A percentile compares a stretch with the other conserved stretches of the same genome.
Evolutionary conservation across 495 filamentous ascomycete species (phyloP).

Genomic region (Sphaerosporella brunnea): DNA sequence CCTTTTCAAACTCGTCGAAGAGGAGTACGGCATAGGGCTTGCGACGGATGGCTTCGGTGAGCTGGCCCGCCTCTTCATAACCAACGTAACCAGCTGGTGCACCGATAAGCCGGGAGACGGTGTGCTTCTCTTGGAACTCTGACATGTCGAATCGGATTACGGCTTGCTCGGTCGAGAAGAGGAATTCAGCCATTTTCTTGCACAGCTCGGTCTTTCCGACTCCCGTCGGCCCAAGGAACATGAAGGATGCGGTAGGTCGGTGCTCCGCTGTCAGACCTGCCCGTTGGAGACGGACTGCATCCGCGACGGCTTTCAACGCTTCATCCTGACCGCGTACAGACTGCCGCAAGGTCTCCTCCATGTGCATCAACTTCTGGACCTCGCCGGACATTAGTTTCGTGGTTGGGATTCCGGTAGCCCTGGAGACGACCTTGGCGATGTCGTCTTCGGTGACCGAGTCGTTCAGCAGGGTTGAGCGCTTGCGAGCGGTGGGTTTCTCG

Average conservation of each 20-base stretch:
- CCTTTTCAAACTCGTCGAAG: conserved; percentile 97
- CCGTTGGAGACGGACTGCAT: conserved; percentile 85
- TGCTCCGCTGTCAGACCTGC: conserved; percentile 85
- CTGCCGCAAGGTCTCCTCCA: conserved; percentile 78
- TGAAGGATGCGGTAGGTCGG: conserved; percentile 79
- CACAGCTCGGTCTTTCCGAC: conserved; percentile 95
- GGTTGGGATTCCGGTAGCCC: conserved; percentile 80
- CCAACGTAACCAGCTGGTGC: conserved; percentile 87
- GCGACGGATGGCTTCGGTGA: conserved; percentile 84
- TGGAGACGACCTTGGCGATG: conserved; percentile 78
- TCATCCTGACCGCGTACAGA: conserved; percentile 88
- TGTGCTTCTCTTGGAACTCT: conserved; percentile 96
- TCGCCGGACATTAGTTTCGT: conserved; percentile 83
- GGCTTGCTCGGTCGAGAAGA: conserved; percentile 80
- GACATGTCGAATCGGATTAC: conserved; percentile 94
- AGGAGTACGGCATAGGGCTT: conserved; percentile 92
- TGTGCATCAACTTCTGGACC: conserved; percentile 75
- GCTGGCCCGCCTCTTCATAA: conserved; percentile 90
- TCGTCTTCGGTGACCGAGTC: conserved; percentile 88
- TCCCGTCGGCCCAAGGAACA: conserved; percentile 93
- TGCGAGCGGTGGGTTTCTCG: conserved; percentile 29
- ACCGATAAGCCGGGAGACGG: conserved; percentile 79
- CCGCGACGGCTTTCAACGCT: conserved; percentile 72
- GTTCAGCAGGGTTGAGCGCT: conserved; percentile 51
- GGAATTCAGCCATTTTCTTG: conserved; percentile 83